Conservation (phyloP, 306 rosid genomes). For the Fragaria iinumae region DNA sequence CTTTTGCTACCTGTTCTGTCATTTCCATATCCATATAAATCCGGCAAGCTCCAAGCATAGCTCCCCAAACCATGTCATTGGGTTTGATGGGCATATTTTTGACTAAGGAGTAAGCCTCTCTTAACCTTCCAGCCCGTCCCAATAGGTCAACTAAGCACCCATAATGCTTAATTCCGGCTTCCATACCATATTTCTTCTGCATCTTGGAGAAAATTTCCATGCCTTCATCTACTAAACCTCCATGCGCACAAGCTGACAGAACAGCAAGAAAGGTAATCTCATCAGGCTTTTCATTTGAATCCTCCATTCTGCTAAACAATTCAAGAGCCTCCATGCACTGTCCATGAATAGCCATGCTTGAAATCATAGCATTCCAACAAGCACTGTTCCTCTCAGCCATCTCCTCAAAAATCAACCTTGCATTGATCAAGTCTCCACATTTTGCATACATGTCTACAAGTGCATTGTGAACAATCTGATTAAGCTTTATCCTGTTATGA, state of each 20-base stretch:
- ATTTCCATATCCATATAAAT: conserved; percentile 52
- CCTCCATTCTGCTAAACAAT: conserved; percentile 48
- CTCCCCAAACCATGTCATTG: conserved; percentile 58
- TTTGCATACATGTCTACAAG: conserved; percentile 73
- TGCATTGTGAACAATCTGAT: conserved; percentile 57
- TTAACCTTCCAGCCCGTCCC: conserved; percentile 63
- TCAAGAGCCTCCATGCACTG: conserved; percentile 55
- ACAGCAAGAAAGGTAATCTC: conserved; percentile 54
- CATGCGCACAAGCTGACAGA: conserved; percentile 66
- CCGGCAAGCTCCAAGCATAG: conserved; percentile 68
- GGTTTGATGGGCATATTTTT: conserved; percentile 57
- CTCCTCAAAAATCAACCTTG: conserved; percentile 52
- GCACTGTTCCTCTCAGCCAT: conserved; percentile 40
- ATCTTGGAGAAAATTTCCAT: conserved; percentile 49
- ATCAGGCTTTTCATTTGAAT: conserved; percentile 48
- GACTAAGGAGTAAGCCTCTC: conserved; percentile 52
- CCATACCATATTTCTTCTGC: conserved; percentile 49
- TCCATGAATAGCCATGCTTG: conserved; percentile 61
- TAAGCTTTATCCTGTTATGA: conserved; percentile 32
- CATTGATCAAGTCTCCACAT: conserved; percentile 65
- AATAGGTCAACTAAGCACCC: conserved; percentile 76
- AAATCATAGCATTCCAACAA: conserved; percentile 78
- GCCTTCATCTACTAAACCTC: conserved; percentile 55
- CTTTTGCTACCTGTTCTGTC: conserved; percentile 48
- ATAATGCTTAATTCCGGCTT: conserved; percentile 43